phyloP scores from a whole-genome alignment of 73 alveolate genomes.

The Tetrahymena malaccensis region DNA sequence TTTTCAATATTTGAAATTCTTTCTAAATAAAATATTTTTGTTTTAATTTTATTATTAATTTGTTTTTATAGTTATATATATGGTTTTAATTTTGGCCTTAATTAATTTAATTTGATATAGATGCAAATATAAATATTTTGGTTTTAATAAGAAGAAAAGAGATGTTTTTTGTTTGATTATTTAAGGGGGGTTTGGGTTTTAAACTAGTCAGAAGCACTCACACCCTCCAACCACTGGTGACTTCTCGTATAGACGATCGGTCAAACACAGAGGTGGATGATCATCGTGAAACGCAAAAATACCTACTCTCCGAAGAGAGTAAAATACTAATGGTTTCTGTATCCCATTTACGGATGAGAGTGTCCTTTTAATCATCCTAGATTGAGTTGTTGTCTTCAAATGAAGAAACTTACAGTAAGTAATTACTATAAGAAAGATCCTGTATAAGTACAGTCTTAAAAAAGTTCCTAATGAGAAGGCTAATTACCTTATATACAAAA shows the following conservation, averaged over 20 bases:
- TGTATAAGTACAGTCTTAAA: background rate
- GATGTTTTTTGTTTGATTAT: background rate
- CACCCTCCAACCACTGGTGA: slow-evolving; percentile 2
- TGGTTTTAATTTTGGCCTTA: no score
- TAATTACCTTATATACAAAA: background rate
- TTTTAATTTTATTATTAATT: no score
- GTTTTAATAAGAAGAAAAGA: background rate
- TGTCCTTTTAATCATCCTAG: background rate
- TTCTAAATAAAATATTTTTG: no score
- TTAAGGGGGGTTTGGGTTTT: background rate
- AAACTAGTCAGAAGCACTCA: background rate
- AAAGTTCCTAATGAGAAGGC: background rate
- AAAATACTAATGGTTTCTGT: background rate
- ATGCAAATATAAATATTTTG: background rate
- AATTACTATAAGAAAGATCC: background rate
- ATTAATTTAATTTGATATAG: no score
- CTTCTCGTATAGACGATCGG: background rate
- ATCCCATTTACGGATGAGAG: background rate
- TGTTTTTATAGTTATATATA: no score
- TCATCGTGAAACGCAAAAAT: background rate
- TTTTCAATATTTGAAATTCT: no score
- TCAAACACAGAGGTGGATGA: background rate
- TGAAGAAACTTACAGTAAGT: background rate
- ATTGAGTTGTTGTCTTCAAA: background rate
- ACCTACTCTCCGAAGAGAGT: background rate